Conservation (phyloP, 768 basidiomycete genomes). For the Gymnopilus dilepis region DNA sequence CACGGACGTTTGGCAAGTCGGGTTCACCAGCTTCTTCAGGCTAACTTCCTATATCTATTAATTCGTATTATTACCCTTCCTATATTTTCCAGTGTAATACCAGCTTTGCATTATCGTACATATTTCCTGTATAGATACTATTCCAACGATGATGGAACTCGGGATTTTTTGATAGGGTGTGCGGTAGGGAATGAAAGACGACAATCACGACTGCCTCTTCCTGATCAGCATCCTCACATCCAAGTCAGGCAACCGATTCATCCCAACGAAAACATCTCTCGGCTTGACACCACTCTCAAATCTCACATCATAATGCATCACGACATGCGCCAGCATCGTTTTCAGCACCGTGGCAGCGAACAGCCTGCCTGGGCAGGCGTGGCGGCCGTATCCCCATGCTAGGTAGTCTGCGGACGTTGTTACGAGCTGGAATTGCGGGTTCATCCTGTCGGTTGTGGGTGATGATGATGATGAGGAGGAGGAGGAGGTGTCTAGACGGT, state of each 20-base stretch:
- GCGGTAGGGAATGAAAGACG: too few species aligned
- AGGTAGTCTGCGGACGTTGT: constrained; percentile 20
- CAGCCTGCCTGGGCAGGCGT: constrained; percentile 48
- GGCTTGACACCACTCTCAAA: constrained; percentile 24
- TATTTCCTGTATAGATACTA: background rate
- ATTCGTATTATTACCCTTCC: background rate
- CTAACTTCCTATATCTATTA: background rate
- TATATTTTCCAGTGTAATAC: background rate
- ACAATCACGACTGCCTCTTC: constrained; percentile 5
- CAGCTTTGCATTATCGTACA: constrained; percentile 2
- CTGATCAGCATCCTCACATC: constrained; percentile 25
- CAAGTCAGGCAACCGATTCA: constrained; percentile 25
- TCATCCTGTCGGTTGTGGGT: background rate
- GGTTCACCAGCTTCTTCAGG: background rate
- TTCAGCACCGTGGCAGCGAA: constrained; percentile 51
- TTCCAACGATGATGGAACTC: background rate
- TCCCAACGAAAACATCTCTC: constrained; percentile 25
- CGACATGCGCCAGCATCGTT: constrained; percentile 46
- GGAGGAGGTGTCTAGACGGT: constrained; percentile 2
- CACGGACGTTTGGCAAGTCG: constrained; percentile 10
- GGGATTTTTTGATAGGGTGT: too few species aligned
- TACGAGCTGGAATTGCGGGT: constrained; percentile 22
- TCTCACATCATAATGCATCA: constrained; percentile 44
- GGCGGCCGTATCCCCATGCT: constrained; percentile 32
- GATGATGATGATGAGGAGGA: too few species aligned